phyloP scores from a whole-genome alignment of 2,329 filamentous ascomycete species.

The Daldinia eschscholtzii region DNA sequence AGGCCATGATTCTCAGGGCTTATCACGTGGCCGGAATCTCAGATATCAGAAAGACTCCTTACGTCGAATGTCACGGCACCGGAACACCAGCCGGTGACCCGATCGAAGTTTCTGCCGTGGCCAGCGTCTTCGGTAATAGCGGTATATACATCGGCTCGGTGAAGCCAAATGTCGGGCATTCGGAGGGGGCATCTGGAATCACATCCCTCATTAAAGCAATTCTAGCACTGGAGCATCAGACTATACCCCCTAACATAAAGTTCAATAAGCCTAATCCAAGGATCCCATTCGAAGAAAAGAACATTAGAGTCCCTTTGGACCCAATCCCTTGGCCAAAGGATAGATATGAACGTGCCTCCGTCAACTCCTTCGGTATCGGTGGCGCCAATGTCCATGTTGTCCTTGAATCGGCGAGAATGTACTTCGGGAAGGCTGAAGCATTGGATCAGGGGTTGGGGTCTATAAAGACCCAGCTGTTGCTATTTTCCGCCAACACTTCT shows the following conservation, averaged over 20 bases:
- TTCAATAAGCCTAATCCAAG: constrained; percentile 52
- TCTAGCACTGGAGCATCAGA: constrained; percentile 56
- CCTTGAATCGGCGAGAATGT: constrained; percentile 37
- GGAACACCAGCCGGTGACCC: constrained; percentile 56
- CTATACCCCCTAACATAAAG: constrained; percentile 58
- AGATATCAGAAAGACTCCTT: constrained; percentile 36
- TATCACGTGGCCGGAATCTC: constrained; percentile 39
- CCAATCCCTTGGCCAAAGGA: constrained; percentile 51
- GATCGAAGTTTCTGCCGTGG: constrained; percentile 51
- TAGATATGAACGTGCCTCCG: constrained; percentile 44
- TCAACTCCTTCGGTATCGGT: constrained; percentile 56
- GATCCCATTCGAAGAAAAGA: constrained; percentile 46
- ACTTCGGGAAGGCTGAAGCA: constrained; percentile 20
- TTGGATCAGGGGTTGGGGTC: neutral
- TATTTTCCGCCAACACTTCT: constrained; percentile 37
- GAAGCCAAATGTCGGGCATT: constrained; percentile 56
- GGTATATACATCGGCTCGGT: constrained; percentile 46
- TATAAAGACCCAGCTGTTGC: constrained; percentile 22
- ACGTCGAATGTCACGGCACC: constrained; percentile 50
- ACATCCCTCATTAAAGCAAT: constrained; percentile 59
- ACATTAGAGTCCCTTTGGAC: constrained; percentile 51
- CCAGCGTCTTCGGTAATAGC: constrained; percentile 43
- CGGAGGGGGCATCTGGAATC: constrained; percentile 60
- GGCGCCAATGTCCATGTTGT: constrained; percentile 54
- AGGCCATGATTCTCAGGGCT: constrained; percentile 38